These are phyloP conservation scores for Rhodotorula diobovata DNA, from an alignment of 768 basidiomycete genomes.

Conservation along the genomic window DNA sequence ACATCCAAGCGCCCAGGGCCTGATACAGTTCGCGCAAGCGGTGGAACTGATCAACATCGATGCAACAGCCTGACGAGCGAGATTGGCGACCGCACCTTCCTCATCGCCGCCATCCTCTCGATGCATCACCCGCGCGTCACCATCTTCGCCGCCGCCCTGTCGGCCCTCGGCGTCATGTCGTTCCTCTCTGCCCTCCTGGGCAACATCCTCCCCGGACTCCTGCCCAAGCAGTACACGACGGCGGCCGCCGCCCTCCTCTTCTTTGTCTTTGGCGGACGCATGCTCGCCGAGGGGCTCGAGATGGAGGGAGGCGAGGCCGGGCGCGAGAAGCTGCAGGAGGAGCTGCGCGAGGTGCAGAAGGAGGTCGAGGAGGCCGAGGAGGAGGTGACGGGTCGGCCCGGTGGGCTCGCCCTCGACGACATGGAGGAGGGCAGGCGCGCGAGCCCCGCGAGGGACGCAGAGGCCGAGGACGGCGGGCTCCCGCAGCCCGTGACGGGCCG, in stretches of 20 bases:
- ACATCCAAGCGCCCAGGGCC: neutral
- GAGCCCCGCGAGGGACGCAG: neutral
- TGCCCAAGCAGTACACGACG: constrained; percentile 69
- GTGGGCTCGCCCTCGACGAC: constrained; percentile 54
- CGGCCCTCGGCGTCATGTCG: constrained; percentile 86
- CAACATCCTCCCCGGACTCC: constrained; percentile 74
- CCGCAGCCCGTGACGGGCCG: neutral
- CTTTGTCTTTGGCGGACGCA: constrained; percentile 80
- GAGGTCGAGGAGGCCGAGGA: constrained; percentile 77
- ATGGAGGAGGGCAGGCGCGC: constrained; percentile 62
- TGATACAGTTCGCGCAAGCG: no score
- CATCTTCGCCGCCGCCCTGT: constrained; percentile 84
- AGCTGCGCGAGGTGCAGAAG: constrained; percentile 92
- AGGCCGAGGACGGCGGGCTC: neutral
- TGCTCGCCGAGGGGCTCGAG: constrained; percentile 74
- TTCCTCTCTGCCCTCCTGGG: constrained; percentile 90
- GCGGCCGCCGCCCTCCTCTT: constrained; percentile 74
- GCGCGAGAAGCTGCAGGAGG: constrained; percentile 78
- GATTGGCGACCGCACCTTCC: constrained; percentile 92
- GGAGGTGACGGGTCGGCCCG: constrained; percentile 45
- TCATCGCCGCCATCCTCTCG: constrained; percentile 74
- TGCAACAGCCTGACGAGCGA: constrained; percentile 56
- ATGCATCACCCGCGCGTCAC: constrained; percentile 76
- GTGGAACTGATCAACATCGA: neutral
- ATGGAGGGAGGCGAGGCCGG: constrained; percentile 63